These are phyloP conservation scores for Tylopilus intermedius DNA, from an alignment of 768 basidiomycete species.

Conservation along the genomic window DNA sequence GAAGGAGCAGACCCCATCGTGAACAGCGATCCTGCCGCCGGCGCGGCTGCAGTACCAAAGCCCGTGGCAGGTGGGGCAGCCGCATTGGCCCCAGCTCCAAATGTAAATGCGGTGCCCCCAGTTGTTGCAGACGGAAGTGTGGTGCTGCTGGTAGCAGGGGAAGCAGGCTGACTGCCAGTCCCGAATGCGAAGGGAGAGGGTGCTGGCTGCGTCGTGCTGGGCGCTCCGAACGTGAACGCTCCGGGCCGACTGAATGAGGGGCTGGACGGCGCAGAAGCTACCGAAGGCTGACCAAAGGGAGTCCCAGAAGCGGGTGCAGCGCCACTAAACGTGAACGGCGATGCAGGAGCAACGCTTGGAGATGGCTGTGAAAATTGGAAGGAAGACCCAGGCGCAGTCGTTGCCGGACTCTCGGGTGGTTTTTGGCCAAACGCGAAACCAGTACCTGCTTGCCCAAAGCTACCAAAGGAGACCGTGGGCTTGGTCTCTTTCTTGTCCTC, in stretches of 20 bases:
- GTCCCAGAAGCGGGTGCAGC: slow-evolving; percentile 31
- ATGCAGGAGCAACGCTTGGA: slow-evolving; percentile 31
- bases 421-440: slow-evolving; percentile 48
- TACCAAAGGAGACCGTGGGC: slow-evolving; percentile 37
- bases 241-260: slow-evolving; percentile 50
- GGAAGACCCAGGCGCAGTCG: slow-evolving; percentile 34
- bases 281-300: slow-evolving; percentile 41
- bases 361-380: slow-evolving; percentile 49
- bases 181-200: slow-evolving; percentile 47
- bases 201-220: slow-evolving; percentile 33
- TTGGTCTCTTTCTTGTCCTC: slow-evolving; percentile 45
- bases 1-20: slow-evolving; percentile 58
- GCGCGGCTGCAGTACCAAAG: slow-evolving; percentile 40
- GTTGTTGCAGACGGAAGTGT: slow-evolving; percentile 30
- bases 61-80: slow-evolving; percentile 33
- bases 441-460: slow-evolving; percentile 43
- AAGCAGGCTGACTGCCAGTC: slow-evolving; percentile 50
- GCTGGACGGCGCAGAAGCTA: slow-evolving; percentile 49
- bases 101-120: slow-evolving; percentile 30
- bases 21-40: slow-evolving; percentile 38
- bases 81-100: slow-evolving; percentile 33
- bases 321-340: slow-evolving; percentile 47
- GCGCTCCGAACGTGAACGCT: slow-evolving; percentile 44
- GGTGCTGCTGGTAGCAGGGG: slow-evolving; percentile 44
- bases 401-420: slow-evolving; percentile 35